These are phyloP conservation scores for Trypanosoma caninum DNA, from an alignment of 208 protist species.

Conservation along the genomic window DNA sequence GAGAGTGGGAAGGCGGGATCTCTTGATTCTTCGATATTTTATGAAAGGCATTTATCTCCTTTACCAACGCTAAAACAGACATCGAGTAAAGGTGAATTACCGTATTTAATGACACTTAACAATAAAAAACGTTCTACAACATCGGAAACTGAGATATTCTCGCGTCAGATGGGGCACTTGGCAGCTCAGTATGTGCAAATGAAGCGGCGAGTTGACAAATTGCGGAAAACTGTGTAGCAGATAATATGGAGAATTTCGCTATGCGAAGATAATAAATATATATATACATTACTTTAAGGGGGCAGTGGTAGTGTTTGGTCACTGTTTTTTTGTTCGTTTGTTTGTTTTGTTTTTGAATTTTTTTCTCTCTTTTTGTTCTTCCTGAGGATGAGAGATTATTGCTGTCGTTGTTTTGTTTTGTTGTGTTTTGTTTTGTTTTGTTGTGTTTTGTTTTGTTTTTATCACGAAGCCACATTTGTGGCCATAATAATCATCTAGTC, in stretches of 20 bases:
- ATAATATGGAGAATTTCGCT: not conserved
- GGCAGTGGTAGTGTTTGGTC: not conserved
- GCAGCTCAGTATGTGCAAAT: not conserved
- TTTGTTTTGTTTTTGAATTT: not conserved
- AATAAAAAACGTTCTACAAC: not conserved
- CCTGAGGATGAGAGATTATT: no score
- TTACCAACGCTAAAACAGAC: not conserved
- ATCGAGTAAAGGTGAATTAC: not conserved
- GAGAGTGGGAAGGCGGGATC: not conserved
- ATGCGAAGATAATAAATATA: not conserved
- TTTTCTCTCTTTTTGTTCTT: not conserved
- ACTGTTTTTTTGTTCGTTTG: conserved; percentile 5
- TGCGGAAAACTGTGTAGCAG: not conserved
- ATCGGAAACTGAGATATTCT: not conserved
- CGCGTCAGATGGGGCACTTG: not conserved
- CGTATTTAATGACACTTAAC: not conserved
- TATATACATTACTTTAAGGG: not conserved
- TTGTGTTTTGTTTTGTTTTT: conserved; percentile 7
- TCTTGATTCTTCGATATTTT: no score
- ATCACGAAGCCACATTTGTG: not conserved
- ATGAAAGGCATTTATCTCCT: not conserved
- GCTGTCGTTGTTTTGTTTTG: not conserved
- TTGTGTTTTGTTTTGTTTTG: not conserved
- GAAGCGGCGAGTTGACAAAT: not conserved
- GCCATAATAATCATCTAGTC: no score